phyloP scores from a whole-genome alignment of 140 eudicot species.

The Stevia rebaudiana region DNA sequence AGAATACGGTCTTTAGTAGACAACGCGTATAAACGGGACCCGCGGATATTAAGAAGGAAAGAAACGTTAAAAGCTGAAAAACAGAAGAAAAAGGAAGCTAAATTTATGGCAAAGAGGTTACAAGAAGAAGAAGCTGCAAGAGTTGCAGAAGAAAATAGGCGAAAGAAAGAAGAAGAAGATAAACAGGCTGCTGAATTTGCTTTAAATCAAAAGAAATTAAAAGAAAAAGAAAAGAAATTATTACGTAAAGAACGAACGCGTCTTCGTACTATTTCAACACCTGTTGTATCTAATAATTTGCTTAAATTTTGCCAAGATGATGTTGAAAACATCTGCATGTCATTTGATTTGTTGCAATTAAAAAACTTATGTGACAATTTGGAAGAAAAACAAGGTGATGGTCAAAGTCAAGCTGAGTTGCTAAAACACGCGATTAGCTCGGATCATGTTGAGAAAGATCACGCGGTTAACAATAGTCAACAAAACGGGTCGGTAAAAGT shows the following conservation, averaged over 20 bases:
- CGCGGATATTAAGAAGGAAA: constrained; percentile 58
- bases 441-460: constrained; percentile 33
- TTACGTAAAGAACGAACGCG: constrained; percentile 80
- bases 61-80: constrained; percentile 73
- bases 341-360: constrained; percentile 59
- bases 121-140: constrained; percentile 91
- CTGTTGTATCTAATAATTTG: constrained; percentile 40
- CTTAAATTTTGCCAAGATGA: constrained; percentile 49
- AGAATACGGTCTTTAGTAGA: constrained; percentile 76
- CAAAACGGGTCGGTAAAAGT: constrained; percentile 48
- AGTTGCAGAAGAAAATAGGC: constrained; percentile 63
- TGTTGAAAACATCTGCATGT: constrained; percentile 60
- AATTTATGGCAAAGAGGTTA: constrained; percentile 55
- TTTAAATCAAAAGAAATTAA: constrained; percentile 56
- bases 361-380: constrained; percentile 57
- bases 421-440: constrained; percentile 41
- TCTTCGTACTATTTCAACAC: constrained; percentile 53
- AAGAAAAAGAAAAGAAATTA: constrained; percentile 81
- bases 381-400: constrained; percentile 44
- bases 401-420: constrained; percentile 42
- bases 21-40: constrained; percentile 84
- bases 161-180: constrained; percentile 67
- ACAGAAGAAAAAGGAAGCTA: constrained; percentile 75
- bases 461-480: constrained; percentile 27
- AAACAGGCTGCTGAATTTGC: constrained; percentile 81